Conservation (phyloP, 2,329 filamentous ascomycete genomes). For the Ramularia endophylla region DNA sequence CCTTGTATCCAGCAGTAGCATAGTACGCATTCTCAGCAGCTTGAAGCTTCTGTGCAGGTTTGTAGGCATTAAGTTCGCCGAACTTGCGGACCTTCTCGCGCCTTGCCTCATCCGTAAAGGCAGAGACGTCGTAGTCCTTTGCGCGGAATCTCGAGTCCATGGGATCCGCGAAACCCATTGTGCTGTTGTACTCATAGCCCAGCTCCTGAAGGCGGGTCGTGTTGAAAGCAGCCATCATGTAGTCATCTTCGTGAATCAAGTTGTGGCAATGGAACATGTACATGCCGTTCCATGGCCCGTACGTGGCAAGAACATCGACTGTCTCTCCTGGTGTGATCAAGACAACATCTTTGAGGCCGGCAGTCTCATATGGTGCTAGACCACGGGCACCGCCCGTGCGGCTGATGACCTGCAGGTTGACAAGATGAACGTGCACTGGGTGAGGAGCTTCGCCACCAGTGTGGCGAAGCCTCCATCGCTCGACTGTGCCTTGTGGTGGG, state of each 20-base stretch:
- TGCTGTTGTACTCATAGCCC: conserved; percentile 24
- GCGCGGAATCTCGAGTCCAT: conserved; percentile 19
- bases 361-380: conserved; percentile 49
- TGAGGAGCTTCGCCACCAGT: conserved; percentile 47
- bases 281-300: conserved; percentile 49
- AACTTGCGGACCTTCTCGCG: conserved; percentile 20
- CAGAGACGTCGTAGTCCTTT: conserved; percentile 10
- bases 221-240: conserved; percentile 42
- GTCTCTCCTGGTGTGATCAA: conserved; percentile 49
- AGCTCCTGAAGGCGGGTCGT: conserved; percentile 33
- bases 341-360: conserved; percentile 54
- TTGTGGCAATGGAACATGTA: conserved; percentile 40
- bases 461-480: conserved; percentile 49
- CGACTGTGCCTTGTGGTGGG: conserved; percentile 42
- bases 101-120: conserved; percentile 13
- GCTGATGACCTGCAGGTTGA: conserved; percentile 51
- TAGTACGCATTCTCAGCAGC: conserved; percentile 23
- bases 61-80: conserved; percentile 23
- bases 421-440: conserved; percentile 53
- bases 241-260: conserved; percentile 41
- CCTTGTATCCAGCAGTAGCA: conserved; percentile 21
- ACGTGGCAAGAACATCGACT: conserved; percentile 47
- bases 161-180: conserved; percentile 21
- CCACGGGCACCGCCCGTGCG: conserved; percentile 41
- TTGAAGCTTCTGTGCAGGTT: conserved; percentile 15